Percentiles rank a stretch among this genome's conserved stretches.
Evolutionary conservation across 371 early-diverging fungal species (phyloP).

Genomic region (Batrachochytrium dendrobatidis): DNA sequence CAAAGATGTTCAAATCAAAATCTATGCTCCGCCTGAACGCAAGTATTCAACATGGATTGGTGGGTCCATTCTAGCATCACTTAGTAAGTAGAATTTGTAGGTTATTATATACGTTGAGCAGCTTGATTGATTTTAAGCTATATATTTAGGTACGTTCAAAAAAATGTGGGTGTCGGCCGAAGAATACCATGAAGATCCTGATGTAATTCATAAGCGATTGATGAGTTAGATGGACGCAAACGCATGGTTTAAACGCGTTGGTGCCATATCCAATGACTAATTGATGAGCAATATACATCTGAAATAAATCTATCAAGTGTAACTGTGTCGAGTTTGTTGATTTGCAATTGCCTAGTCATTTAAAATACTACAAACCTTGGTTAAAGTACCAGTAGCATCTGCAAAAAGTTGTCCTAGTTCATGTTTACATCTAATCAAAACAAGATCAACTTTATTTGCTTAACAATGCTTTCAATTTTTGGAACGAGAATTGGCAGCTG

Average conservation of each 20-base stretch:
- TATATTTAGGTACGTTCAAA: conserved; percentile 33
- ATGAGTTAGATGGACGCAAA: conserved; percentile 9
- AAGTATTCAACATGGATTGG: conserved; percentile 98
- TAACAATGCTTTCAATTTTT: no score
- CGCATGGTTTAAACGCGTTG: not conserved
- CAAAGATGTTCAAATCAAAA: conserved; percentile 86
- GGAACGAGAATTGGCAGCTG: no score
- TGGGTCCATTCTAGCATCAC: conserved; percentile 85
- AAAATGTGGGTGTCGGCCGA: conserved; percentile 53
- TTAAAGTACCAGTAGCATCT: no score
- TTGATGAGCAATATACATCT: not conserved
- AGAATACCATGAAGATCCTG: conserved; percentile 42
- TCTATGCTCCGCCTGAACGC: conserved; percentile 93
- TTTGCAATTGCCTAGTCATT: not conserved
- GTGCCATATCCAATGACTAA: not conserved
- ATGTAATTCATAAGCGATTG: conserved; percentile 31
- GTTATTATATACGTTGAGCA: not conserved
- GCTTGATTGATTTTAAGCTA: not conserved
- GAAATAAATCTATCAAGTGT: not conserved
- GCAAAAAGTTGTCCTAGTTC: no score
- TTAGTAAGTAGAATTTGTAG: conserved; percentile 27
- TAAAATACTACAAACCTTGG: not conserved
- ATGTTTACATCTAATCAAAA: no score
- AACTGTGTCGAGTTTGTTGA: not conserved
- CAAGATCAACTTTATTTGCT: no score